Evolutionary conservation across 306 rosid species (phyloP), one percentile per base, ranked within the genome.

Genomic region (Sesbania bispinosa): DNA sequence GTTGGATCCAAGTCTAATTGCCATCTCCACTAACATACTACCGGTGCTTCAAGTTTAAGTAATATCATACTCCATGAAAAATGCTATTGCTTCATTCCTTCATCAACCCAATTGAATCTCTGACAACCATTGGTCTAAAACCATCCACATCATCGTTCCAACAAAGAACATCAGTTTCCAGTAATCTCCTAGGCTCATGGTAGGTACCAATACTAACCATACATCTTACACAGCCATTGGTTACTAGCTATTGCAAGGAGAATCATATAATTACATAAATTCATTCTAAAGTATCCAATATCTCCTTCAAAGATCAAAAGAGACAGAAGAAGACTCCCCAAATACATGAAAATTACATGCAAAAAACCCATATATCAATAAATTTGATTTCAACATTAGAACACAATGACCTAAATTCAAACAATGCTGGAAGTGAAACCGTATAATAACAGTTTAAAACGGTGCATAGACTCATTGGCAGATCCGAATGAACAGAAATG

Each of bases 401-500:
- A 69, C 7, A 14, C 50, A 43, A 41, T 51, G 59, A 60, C 39
- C 55, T 7, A 70, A 64, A 59, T 39, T n/a, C 14, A 72, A 72
- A 30, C 39, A 65, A 76, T 70, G 59, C 13, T 6, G 42, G 3
- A 23, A 64, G 36, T 35, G 48, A 11, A 64, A 50, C 8, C 30
- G 50, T 57, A 72, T 23, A 30, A n/a, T n/a, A 52, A 54, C 4
- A 30, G 30, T 33, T 41, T 4, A 38, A 16, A 65, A 54, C 19
- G 46, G 16, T 52, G 63, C 15, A 72, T 11, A 52, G 59, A 67
- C 0, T 55, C 9, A 80, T 33, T 13, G 32, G 13, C 50, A 73
- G 79, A 79, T 79, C 67, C 70, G 43, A 83, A 74, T 38, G 7
- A 55, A 33, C 15, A 43, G 15, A 54, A 21, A 46, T 26, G 43